These are phyloP conservation scores for Boletus sp. DNA, from an alignment of 768 basidiomycete genomes.

Conservation along the genomic window DNA sequence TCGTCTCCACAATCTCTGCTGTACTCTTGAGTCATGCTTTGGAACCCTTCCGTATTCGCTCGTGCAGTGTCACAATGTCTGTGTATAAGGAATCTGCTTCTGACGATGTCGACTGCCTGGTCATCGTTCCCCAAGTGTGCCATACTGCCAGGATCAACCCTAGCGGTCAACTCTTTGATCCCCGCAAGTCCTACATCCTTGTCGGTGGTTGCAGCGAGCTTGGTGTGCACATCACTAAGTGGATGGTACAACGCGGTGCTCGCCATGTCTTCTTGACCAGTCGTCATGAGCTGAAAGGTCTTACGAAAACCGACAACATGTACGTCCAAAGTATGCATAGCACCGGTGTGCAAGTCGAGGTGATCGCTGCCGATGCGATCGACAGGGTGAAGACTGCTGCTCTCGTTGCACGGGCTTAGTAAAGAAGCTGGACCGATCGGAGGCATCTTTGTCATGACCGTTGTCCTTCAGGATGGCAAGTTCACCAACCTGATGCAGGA, in stretches of 20 bases:
- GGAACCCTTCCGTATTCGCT: constrained; percentile 5
- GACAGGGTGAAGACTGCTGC: constrained; percentile 21
- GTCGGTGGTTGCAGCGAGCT: constrained; percentile 23
- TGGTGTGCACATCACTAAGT: constrained; percentile 28
- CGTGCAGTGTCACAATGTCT: constrained; percentile 11
- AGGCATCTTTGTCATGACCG: constrained; percentile 34
- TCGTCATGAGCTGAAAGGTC: constrained; percentile 18
- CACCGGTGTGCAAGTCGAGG: constrained; percentile 24
- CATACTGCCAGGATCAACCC: constrained; percentile 21
- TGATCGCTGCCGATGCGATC: constrained; percentile 27
- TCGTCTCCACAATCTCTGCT: constrained; percentile 15
- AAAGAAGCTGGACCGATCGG: constrained; percentile 26
- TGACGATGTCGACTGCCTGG: constrained; percentile 9
- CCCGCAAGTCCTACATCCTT: constrained; percentile 24
- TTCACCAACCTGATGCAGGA: constrained; percentile 34
- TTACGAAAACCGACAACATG: constrained; percentile 23
- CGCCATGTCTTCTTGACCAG: constrained; percentile 32
- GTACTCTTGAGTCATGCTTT: constrained; percentile 20
- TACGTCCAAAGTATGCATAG: constrained; percentile 28
- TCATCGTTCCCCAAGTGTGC: constrained; percentile 16
- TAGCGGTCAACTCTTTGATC: constrained; percentile 28
- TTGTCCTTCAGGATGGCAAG: constrained; percentile 32
- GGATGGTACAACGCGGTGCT: constrained; percentile 34
- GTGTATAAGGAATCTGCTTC: not conserved
- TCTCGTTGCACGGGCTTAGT: constrained; percentile 22